These are phyloP conservation scores for Eucalyptus curtisii DNA, from an alignment of 345 rosid species.

Conservation along the genomic window DNA sequence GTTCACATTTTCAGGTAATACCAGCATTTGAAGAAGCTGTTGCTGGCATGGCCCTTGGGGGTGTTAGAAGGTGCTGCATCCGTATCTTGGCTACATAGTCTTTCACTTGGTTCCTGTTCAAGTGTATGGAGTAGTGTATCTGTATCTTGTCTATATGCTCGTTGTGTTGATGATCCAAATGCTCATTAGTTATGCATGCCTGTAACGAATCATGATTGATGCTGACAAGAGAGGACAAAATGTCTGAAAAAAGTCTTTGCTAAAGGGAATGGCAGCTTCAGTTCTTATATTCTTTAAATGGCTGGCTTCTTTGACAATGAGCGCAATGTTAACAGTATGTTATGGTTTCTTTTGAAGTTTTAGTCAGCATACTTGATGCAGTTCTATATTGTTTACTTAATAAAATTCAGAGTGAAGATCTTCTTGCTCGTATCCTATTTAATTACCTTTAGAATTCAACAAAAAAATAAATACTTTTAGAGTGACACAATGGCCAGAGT, in stretches of 20 bases:
- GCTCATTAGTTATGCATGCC: not conserved
- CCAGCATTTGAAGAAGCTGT: conserved; percentile 97
- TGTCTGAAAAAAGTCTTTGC: not conserved
- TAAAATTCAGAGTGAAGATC: not conserved
- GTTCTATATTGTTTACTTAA: not conserved
- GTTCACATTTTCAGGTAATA: conserved; percentile 50
- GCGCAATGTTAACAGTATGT: not conserved
- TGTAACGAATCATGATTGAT: not conserved
- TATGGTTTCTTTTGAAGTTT: not conserved
- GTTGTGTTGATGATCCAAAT: not conserved
- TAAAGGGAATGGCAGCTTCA: not conserved
- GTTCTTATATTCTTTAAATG: not conserved
- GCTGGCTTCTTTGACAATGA: not conserved
- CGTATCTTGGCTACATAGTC: not conserved
- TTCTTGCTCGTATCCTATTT: not conserved
- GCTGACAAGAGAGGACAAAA: not conserved
- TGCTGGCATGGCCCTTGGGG: conserved; percentile 81
- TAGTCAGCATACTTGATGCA: not conserved
- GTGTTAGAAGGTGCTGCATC: conserved; percentile 69
- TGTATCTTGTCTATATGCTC: not conserved
- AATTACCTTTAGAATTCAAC: not conserved
- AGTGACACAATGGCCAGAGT: not conserved
- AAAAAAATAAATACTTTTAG: not conserved
- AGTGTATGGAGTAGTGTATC: not conserved
- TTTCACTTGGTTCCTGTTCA: not conserved